Conservation (phyloP, 768 basidiomycete genomes). For the Cubamyces sp. region DNA sequence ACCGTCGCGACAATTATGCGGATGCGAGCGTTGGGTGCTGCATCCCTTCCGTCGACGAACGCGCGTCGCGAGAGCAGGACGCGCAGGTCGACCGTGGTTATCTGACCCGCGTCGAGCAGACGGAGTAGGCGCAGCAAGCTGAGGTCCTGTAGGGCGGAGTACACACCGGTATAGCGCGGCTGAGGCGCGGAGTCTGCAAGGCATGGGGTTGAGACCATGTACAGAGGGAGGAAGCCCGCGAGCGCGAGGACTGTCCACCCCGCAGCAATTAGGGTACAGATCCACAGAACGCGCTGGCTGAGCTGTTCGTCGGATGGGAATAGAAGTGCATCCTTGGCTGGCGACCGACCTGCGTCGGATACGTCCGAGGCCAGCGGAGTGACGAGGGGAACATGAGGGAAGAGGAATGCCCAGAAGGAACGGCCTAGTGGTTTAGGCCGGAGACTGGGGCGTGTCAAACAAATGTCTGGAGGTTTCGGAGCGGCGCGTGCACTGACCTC, state of each 20-base stretch:
- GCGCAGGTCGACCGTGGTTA: slow-evolving; percentile 31
- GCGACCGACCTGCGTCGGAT: slow-evolving; percentile 55
- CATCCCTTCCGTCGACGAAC: slow-evolving; percentile 39
- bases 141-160: slow-evolving; percentile 74
- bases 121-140: slow-evolving; percentile 76
- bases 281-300: slow-evolving; percentile 70
- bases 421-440: slow-evolving; percentile 65
- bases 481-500: slow-evolving; percentile 50
- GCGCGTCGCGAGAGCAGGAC: slow-evolving; percentile 35
- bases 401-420: slow-evolving; percentile 68
- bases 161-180: slow-evolving; percentile 56
- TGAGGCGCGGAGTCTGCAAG: slow-evolving; percentile 53
- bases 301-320: slow-evolving; percentile 81
- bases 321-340: slow-evolving; percentile 51
- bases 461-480: background rate
- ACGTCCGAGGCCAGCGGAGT: slow-evolving; percentile 61
- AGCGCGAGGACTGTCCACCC: slow-evolving; percentile 74
- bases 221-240: slow-evolving; percentile 73
- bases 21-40: slow-evolving; percentile 51
- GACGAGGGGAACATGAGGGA: slow-evolving; percentile 68
- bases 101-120: slow-evolving; percentile 47
- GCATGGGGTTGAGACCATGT: slow-evolving; percentile 72
- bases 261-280: slow-evolving; percentile 62
- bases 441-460: slow-evolving; percentile 44
- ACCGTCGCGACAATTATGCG: slow-evolving; percentile 73